Evolutionary conservation across 441 rosid species (phyloP).

Genomic region (Geranium incanum): DNA sequence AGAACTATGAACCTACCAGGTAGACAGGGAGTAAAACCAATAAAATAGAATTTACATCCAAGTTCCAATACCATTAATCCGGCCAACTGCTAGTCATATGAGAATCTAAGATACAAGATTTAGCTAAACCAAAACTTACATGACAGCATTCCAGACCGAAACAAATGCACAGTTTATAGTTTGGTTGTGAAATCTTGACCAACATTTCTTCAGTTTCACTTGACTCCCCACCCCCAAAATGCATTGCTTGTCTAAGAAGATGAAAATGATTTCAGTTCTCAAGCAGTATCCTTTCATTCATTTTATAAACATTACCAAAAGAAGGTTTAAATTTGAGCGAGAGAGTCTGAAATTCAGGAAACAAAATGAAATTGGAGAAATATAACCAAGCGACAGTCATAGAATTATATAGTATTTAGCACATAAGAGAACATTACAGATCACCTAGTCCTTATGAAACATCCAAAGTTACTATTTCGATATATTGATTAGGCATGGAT

Average conservation of each 20-base stretch:
- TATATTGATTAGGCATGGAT: background rate
- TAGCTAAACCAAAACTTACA: slow-evolving; percentile 3
- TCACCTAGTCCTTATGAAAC: background rate
- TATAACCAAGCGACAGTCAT: background rate
- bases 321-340: background rate
- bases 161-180: background rate
- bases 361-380: background rate
- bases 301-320: background rate
- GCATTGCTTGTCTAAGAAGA: background rate
- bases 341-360: background rate
- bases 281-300: background rate
- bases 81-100: background rate
- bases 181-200: background rate
- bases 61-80: background rate
- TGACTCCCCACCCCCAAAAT: background rate
- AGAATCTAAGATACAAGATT: background rate
- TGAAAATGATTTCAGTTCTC: background rate
- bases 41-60: background rate
- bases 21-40: background rate
- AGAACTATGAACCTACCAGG: background rate
- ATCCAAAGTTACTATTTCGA: background rate
- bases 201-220: slow-evolving; percentile 3
- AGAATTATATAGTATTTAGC: background rate
- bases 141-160: background rate
- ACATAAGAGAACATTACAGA: background rate